Evolutionary conservation across 2,329 filamentous ascomycete species (phyloP), one percentile per base, ranked within the genome.

Genomic region (Arthrobotrys sphaeroides): DNA sequence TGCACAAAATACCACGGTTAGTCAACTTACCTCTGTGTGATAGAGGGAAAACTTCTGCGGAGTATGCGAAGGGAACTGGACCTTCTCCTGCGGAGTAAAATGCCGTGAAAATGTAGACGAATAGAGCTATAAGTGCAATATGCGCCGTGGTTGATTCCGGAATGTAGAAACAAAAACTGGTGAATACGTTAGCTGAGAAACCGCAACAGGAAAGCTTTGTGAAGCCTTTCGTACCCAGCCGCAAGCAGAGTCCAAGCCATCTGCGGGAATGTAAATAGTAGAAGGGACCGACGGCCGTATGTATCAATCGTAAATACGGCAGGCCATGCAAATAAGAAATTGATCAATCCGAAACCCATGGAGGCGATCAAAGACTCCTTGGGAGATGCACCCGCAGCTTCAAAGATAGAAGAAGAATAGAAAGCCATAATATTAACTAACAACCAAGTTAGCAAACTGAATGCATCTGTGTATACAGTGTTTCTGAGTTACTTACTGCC

Each of bases 341-440:
- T 90, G 73, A 90, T 84, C 20, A 89, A 80, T 57, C 89, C 89
- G 78, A 90, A 90, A 5, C 89, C 89, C 81, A 88, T 88, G 0
- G 89, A 90, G 3, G 87, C 87, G 36, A 88, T 84, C 13, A 90
- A 83, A 1, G 90, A 88, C 33, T 86, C 83, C 51, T 86, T 86
- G 0, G 85, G 81, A 43, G 73, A 82, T 36, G 88, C 87, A 3
- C 89, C 89, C 1, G 89, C 86, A 0, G 89, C 81, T 31, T 81
- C 79, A 79, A 89, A 89, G 13, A 89, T 84, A 3, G 88, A 89
- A 0, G 88, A 89, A 0, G 88, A 90, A 82, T 93, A 93, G 81
- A 93, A 93, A 0, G 90, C 89, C 66, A 93, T 90, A 68, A 92
- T 90, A 80, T 92, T 91, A 81, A 91, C 72, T 75, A 49, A 18